phyloP scores from a whole-genome alignment of 352 stramenopile genomes.

The Lagenidium sp. region DNA sequence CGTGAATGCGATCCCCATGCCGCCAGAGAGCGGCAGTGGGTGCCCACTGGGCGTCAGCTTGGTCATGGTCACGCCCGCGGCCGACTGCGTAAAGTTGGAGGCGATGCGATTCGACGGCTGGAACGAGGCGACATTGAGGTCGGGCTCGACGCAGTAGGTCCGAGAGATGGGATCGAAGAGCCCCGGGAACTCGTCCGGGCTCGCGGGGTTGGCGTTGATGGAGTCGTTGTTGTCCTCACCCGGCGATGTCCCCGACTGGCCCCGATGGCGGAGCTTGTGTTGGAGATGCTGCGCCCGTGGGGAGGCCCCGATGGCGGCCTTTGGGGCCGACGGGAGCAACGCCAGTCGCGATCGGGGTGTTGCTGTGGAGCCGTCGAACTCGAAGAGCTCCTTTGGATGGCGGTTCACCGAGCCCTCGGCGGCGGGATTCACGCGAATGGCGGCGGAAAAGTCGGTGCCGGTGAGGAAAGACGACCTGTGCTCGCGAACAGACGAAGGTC shows the following conservation, averaged over 20 bases:
- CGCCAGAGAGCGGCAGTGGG: not conserved
- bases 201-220: not conserved
- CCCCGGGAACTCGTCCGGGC: slow-evolving; percentile 2
- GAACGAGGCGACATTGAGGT: slow-evolving; percentile 42
- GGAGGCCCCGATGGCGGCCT: slow-evolving; percentile 1
- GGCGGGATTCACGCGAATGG: slow-evolving; percentile 6
- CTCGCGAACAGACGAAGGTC: too few species aligned
- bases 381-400: slow-evolving; percentile 2
- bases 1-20: not conserved
- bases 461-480: slow-evolving; percentile 3
- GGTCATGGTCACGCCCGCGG: slow-evolving; percentile 29
- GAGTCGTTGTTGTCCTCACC: not conserved
- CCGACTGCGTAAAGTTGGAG: slow-evolving; percentile 48
- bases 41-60: slow-evolving; percentile 10
- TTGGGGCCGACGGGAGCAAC: not conserved
- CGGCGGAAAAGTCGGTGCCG: slow-evolving; percentile 2
- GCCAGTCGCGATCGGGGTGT: not conserved
- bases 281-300: slow-evolving; percentile 21
- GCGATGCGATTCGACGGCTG: slow-evolving; percentile 67
- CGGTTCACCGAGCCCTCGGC: not conserved
- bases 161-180: slow-evolving; percentile 62
- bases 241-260: too few species aligned
- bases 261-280: too few species aligned
- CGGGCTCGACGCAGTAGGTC: slow-evolving; percentile 64
- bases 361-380: slow-evolving; percentile 5